Evolutionary conservation across 192 early-diverging fungal species (phyloP), one percentile per base, ranked within the genome.

Genomic region (Coemansia furcata): DNA sequence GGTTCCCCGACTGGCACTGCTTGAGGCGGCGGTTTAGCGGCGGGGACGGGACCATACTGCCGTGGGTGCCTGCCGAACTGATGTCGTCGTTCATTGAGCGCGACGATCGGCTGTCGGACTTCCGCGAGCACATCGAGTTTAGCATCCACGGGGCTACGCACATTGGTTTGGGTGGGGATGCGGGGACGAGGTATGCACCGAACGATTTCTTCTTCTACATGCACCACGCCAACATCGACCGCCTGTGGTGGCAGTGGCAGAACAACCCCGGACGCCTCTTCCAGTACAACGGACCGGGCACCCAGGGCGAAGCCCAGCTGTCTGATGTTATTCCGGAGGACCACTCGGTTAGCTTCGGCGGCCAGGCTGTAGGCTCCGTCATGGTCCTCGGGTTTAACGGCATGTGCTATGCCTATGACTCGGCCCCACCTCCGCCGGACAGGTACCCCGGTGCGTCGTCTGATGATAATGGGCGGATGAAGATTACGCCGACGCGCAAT

Each of bases 181-280:
- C 77, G 52, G 68, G 68, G 3, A 77, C 76, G 3, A 72, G 62
- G 60, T 78, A 70, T 57, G 82, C 84, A 23, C 72, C 84, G n/a
- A 80, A 77, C 67, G 89, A 90, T 52, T 82, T 86, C 29, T 73
- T 87, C 66, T 90, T 90, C 74, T 84, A 73, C 55, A 76, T 88
- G 67, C 87, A 90, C 73, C 89, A 90, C 57, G 85, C 85, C 55
- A 85, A 82, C 61, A 76, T 88, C 38, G 89, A 86, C 66, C 74
- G 79, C 26, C 71, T 88, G 60, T 89, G 86, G 86, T 78, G 69
- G 71, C 38, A 66, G 64, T 87, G 86, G 85, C 87, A 89, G 72
- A 73, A 76, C 64, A 65, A 58, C 38, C 66, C 68, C 19, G 44
- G 29, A 4, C 17, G 40, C 0, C 58, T 66, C 63, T 63, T 73